phyloP scores from a whole-genome alignment of 208 protist species.

The Angomonas deanei region DNA sequence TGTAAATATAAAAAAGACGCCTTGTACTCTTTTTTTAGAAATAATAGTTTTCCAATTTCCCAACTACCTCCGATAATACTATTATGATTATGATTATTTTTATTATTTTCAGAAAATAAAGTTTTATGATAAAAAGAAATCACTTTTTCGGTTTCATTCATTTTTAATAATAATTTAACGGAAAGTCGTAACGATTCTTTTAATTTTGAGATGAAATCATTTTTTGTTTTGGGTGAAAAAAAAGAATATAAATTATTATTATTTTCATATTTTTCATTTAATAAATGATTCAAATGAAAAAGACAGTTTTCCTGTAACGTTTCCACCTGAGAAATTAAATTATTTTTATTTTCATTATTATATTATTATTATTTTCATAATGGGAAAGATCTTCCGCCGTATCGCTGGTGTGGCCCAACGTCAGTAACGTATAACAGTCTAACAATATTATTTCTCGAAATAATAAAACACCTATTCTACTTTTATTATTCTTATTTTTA shows the following conservation, averaged over 20 bases:
- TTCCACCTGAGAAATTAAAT: background rate
- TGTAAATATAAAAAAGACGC: background rate
- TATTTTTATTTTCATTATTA: no score
- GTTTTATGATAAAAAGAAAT: background rate
- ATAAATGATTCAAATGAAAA: background rate
- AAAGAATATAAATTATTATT: background rate
- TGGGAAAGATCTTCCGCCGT: conserved; percentile 38
- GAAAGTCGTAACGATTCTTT: background rate
- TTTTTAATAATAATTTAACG: background rate
- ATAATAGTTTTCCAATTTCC: background rate
- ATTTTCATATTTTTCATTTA: background rate
- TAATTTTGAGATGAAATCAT: background rate
- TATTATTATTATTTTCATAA: no score
- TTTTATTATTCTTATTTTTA: no score
- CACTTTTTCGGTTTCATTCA: background rate
- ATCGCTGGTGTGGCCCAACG: conserved; percentile 62
- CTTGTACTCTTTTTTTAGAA: background rate
- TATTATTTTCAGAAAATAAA: no score
- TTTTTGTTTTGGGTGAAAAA: background rate
- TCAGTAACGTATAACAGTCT: conserved; percentile 73
- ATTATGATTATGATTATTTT: no score
- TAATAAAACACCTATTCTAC: conserved; percentile 26
- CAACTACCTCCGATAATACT: background rate
- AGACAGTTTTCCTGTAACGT: conserved; percentile 27
- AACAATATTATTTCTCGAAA: conserved; percentile 66